A percentile compares a stretch with the other conserved stretches of the same genome.
Evolutionary conservation across 345 rosid species (phyloP).

Genomic region (Stellera chamaejasme): DNA sequence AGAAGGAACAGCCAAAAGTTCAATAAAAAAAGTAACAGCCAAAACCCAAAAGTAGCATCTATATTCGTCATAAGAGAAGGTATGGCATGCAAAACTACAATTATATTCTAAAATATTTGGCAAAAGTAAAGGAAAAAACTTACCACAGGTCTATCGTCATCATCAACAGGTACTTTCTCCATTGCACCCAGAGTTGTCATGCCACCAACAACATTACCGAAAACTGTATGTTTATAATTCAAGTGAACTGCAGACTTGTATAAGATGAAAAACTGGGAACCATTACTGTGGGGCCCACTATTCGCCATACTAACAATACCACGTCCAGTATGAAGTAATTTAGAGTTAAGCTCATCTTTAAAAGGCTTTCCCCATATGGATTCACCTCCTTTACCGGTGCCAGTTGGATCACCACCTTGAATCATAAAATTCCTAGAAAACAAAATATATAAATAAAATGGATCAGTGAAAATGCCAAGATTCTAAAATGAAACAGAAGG

Average conservation of each 20-base stretch:
- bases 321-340: constrained; percentile 86
- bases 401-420: constrained; percentile 98
- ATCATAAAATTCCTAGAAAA: constrained; percentile 80
- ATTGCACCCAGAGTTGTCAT: constrained; percentile 68
- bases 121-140: constrained; percentile 11
- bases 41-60: not conserved
- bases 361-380: constrained; percentile 97
- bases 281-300: constrained; percentile 95
- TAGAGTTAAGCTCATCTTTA: constrained; percentile 86
- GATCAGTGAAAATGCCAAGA: constrained; percentile 1
- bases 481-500: constrained; percentile 6
- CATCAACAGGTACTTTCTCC: constrained; percentile 91
- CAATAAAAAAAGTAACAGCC: too few relatives aligned
- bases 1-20: too few relatives aligned
- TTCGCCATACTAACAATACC: constrained; percentile 97
- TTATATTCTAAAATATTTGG: too few relatives aligned
- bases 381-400: constrained; percentile 87
- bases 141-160: constrained; percentile 77
- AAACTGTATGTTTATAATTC: constrained; percentile 90
- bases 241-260: constrained; percentile 98
- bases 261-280: constrained; percentile 93
- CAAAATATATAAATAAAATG: constrained; percentile 2
- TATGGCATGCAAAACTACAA: too few relatives aligned
- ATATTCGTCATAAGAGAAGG: not conserved
- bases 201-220: constrained; percentile 93